Percentiles rank a stretch among this genome's conserved stretches.
These are phyloP conservation scores for Micromonas commoda DNA, from an alignment of 139 green algal genomes.

Conservation along the genomic window DNA sequence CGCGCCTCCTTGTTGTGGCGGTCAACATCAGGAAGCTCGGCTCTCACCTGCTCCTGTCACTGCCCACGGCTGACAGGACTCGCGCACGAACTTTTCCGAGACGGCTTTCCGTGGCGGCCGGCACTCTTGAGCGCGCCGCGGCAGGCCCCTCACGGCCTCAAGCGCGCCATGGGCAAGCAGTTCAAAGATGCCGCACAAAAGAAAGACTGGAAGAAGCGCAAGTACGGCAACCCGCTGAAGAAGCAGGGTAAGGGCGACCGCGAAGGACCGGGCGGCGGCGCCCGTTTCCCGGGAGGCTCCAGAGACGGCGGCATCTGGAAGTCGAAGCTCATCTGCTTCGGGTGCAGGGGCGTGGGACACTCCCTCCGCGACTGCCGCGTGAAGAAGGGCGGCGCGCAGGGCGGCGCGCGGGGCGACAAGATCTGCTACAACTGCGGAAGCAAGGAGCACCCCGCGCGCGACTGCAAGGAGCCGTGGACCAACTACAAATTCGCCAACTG, in stretches of 20 bases:
- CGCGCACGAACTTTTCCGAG: too few species aligned
- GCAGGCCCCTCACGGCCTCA: too few species aligned
- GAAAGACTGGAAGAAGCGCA: background rate
- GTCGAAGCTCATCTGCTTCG: slow-evolving; percentile 22
- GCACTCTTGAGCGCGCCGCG: too few species aligned
- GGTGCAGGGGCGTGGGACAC: slow-evolving; percentile 15
- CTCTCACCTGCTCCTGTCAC: too few species aligned
- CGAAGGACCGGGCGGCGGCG: background rate
- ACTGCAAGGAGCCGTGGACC: background rate
- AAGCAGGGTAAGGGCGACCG: background rate
- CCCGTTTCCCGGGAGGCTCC: background rate
- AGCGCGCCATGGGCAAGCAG: too few species aligned
- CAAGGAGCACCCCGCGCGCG: slow-evolving; percentile 6
- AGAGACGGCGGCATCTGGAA: slow-evolving; percentile 18
- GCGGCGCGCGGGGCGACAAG: slow-evolving; percentile 1
- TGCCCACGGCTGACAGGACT: too few species aligned
- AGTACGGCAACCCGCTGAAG: background rate
- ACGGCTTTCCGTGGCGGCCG: too few species aligned
- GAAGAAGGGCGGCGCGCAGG: slow-evolving; percentile 1
- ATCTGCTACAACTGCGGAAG: slow-evolving; percentile 31
- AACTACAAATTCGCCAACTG: slow-evolving; percentile 24
- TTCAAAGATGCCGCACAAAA: background rate
- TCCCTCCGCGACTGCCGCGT: slow-evolving; percentile 16
- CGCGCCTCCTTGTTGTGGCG: too few species aligned
- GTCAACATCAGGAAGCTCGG: too few species aligned